Base-by-base conservation (phyloP, 257 asterid species). In the Fraxinus americana region DNA sequence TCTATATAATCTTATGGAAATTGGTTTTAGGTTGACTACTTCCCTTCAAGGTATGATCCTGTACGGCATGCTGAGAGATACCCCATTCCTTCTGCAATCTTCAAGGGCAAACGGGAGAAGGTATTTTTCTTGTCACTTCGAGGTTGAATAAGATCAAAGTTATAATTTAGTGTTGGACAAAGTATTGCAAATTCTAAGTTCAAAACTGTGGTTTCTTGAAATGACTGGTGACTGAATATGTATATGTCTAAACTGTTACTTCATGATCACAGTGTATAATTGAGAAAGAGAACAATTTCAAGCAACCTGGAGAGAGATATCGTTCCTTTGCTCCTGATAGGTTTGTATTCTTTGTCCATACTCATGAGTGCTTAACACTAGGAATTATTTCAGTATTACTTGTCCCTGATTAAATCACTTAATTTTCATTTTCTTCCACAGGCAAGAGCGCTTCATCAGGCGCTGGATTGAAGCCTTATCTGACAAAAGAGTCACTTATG, bases 21-120 rank as follows among this genome's bases (percentile, higher is more conserved):
- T 23, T 25, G 14, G 17, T 34, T 82, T 43, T 78, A 87, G 91
- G 70, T 87, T 50, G 79, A 83, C 50, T 87, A 87, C 81, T 87
- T 87, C 74, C 91, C 91, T n/a, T 87, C 91, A 54, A 85, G 91
- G 85, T 81, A 73, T 81, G 89, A 87, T 75, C 80, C 81, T 77
- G 78, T 74, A 39, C 82, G 91, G 34, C 91, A 87, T 81, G 91
- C 89, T 25, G 89, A 85, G 77, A 75, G 76, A 72, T 43, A 79
- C 80, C 86, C 91, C 19, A 74, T 87, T 66, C 91, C 91, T 80
- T 81, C 86, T 19, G 66, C 57, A n/a, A 29, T 75, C 70, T 72
- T 75, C 82, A 77, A 81, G 0, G 91, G 91, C 82, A 85, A 68
- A 69, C 89, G 91, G 7, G 89, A 85, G 25, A 85, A 29, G 87